Base-by-base conservation (phyloP, 331 rosid species). In the Stylosanthes scabra region DNA sequence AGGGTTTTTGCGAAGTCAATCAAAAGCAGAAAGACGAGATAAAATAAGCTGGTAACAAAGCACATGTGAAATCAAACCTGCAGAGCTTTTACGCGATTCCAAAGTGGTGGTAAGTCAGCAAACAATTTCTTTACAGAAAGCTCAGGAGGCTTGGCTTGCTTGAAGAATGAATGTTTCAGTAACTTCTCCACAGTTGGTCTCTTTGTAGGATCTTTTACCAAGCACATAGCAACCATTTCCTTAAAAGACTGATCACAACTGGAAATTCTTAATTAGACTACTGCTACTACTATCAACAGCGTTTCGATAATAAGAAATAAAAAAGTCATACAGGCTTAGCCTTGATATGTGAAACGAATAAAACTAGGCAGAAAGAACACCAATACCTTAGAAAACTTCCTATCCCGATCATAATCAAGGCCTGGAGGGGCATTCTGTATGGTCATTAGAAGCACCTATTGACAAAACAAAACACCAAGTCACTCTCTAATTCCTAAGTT, bases 161-260 rank as follows among this genome's bases (percentile, higher is more conserved):
- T 95, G 82, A 95, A 95, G 84, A 95, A 92, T 29, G 96, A 86
- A 75, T 92, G 99, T 62, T 92, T 95, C 79, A 95, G 78, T 68
- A 95, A 85, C 82, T 95, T 95, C 72, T 92, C 99, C 55, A 93
- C 94, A 0, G 98, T 76, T 34, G 99, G 99, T 81, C 99, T 87
- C 91, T 92, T 95, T 52, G 98, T 71, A 82, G 92, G 99, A 83
- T 95, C 99, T 88, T 95, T 95, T 74, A 95, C 99, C 85, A 95
- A 85, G 88, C 99, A 92, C 99, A 95, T 95, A 56, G 99, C 98
- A 89, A 92, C 99, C 98, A 95, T 90, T 85, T 95, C 98, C 90
- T 95, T 95, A 87, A 95, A 95, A 86, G 97, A 90, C 99, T 95
- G 99, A 81, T 89, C 83, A 92, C 98, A 83, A 90, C 99, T 90